Base-by-base conservation (phyloP, 202 grass and related monocot genomes). In the Bolboschoenoplectus hybrid region DNA sequence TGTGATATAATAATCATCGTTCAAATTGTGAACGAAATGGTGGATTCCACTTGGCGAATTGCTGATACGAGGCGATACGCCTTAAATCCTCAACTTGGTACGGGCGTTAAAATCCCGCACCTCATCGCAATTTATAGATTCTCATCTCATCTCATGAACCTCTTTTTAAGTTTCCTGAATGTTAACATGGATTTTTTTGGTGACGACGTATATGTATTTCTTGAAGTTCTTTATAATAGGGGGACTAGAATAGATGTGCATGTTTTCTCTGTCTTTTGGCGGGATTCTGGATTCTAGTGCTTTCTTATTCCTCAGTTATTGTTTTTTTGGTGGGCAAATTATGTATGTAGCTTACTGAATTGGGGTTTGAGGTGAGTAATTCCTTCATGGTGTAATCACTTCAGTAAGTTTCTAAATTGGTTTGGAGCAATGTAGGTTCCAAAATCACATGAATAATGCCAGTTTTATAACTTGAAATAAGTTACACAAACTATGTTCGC, bases 51-150 rank as follows among this genome's bases (percentile, higher is more conserved):
- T 12, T 79, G 75, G 75, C 75, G 75, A 58, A 19, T 60, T 34
- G 75, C 52, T 57, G 75, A 79, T 79, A 40, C 75, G 75, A 60
- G 75, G 75, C 14, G 52, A 58, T 58, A 58, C 75, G 75, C 75
- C 7, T 79, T 79, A 10, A 79, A 58, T 79, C 52, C 52, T 1
- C 75, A 79, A 16, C 75, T 79, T 0, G 75, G 75, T 79, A 79
- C 13, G 74, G 35, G 75, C 52, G 40, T 79, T 58, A 26, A 60
- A 60, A 60, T 79, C 14, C 38, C 3, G 12, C 19, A 12, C 44
- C 2, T 74, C 3, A 50, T 74, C 2, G 12, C 11, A 11, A 36
- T 55, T 38, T 56, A 39, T 35, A 77, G 6, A 53, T 57, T 57
- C 9, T 50, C n/a, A 35, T 52, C 70, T 74, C 45, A 75, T 52